These are phyloP conservation scores for Escovopsis sp. DNA, from an alignment of 2,329 filamentous ascomycete genomes.

Conservation along the genomic window DNA sequence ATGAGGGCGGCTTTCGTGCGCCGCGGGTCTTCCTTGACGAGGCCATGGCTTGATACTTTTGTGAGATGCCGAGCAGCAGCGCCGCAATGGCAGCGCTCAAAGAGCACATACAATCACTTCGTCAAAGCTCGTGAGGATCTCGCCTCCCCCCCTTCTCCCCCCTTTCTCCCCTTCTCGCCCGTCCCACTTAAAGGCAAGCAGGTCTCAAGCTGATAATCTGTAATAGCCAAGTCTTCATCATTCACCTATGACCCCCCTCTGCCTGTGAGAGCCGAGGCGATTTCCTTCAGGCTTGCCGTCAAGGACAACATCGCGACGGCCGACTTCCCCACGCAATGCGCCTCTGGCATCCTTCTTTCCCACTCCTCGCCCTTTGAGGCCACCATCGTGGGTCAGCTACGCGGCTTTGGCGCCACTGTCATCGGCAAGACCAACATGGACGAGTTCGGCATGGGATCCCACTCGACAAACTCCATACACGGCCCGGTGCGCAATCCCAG, in stretches of 20 bases:
- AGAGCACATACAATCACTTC: slow-evolving; percentile 23
- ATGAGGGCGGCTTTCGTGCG: slow-evolving; percentile 20
- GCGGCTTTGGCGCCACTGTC: slow-evolving; percentile 44
- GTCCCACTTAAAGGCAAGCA: not conserved
- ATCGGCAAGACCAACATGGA: slow-evolving; percentile 85
- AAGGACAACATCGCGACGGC: slow-evolving; percentile 66
- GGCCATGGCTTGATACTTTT: slow-evolving; percentile 1
- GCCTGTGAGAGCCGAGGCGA: slow-evolving; percentile 10
- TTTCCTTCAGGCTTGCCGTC: slow-evolving; percentile 39
- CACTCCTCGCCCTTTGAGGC: slow-evolving; percentile 70
- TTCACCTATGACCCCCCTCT: slow-evolving; percentile 5
- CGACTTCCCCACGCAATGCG: slow-evolving; percentile 64
- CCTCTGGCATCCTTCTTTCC: slow-evolving; percentile 55
- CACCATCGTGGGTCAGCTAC: slow-evolving; percentile 59
- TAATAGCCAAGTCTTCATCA: slow-evolving; percentile 7
- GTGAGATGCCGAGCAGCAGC: slow-evolving; percentile 2
- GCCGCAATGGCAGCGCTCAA: slow-evolving; percentile 12
- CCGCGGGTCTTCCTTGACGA: slow-evolving; percentile 5
- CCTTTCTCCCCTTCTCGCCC: not conserved
- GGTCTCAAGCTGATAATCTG: too few relatives aligned
- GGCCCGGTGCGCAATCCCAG: slow-evolving; percentile 46
- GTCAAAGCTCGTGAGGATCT: slow-evolving; percentile 15
- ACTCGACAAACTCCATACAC: slow-evolving; percentile 56
- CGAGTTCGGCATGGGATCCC: slow-evolving; percentile 90
- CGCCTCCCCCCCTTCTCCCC: too few relatives aligned